phyloP scores from a whole-genome alignment of 345 rosid species.

The Lepidium didymum region DNA sequence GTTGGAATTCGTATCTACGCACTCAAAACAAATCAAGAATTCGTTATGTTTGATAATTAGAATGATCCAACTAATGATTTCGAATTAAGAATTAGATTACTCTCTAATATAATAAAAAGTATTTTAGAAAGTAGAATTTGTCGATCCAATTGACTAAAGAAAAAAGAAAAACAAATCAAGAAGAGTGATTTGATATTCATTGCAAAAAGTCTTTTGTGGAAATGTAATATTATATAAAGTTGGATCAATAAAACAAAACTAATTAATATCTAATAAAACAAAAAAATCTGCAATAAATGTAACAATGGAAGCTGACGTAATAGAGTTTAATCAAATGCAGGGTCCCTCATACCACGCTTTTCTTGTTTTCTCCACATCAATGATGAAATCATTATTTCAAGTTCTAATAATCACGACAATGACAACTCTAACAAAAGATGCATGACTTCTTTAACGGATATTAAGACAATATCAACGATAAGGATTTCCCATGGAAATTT shows the following conservation, averaged over 20 bases:
- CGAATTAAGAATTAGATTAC: too few relatives aligned
- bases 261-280: background rate
- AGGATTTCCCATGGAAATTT: too few relatives aligned
- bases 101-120: too few relatives aligned
- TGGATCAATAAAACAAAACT: background rate
- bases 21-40: background rate
- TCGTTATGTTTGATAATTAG: too few relatives aligned
- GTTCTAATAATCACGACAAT: conserved; percentile 4
- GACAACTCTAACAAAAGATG: background rate
- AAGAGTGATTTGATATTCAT: background rate
- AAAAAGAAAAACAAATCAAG: too few relatives aligned
- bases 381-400: background rate
- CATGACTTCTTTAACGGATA: background rate
- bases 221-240: background rate
- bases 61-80: too few relatives aligned
- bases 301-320: background rate
- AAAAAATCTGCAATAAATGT: background rate
- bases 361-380: background rate
- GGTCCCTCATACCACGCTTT: background rate
- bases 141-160: too few relatives aligned
- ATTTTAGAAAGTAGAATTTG: too few relatives aligned
- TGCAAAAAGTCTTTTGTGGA: background rate
- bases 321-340: background rate
- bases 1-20: background rate
- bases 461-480: background rate